A percentile compares a stretch with the other conserved stretches of the same genome.
Evolutionary conservation across 1,139 yeast genomes (phyloP).

Genomic region (Magnusiomyces fungicola): DNA sequence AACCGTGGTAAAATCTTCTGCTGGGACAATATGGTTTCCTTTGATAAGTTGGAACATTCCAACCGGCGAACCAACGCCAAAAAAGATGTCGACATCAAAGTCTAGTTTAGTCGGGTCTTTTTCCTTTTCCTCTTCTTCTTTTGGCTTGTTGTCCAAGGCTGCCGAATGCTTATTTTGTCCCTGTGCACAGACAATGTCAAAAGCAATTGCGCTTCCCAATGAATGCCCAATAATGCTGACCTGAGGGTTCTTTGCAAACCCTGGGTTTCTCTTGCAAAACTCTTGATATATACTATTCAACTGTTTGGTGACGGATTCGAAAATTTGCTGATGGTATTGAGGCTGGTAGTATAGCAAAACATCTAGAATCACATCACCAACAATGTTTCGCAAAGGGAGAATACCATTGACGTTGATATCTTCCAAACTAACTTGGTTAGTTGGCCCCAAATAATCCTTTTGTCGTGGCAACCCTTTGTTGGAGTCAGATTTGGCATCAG

Average conservation of each 20-base stretch:
- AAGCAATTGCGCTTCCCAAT: constrained; percentile 72
- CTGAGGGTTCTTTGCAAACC: constrained; percentile 53
- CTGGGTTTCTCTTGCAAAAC: constrained; percentile 56
- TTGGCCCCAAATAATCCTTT: constrained; percentile 12
- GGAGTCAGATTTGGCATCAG: too few species aligned
- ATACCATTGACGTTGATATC: constrained; percentile 74
- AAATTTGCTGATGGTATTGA: constrained; percentile 50
- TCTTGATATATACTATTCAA: constrained; percentile 53
- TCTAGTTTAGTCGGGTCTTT: constrained; percentile 33
- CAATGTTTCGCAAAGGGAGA: constrained; percentile 60
- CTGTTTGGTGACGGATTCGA: constrained; percentile 51
- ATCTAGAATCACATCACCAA: constrained; percentile 82
- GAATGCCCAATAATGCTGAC: constrained; percentile 85
- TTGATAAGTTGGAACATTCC: constrained; percentile 72
- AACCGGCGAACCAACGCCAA: constrained; percentile 80
- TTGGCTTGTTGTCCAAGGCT: constrained; percentile 11
- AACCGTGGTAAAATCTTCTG: neutral
- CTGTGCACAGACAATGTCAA: constrained; percentile 58
- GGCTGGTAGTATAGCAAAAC: constrained; percentile 77
- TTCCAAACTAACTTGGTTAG: constrained; percentile 49
- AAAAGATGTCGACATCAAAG: constrained; percentile 65
- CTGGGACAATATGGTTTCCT: constrained; percentile 45
- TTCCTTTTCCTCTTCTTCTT: constrained; percentile 8
- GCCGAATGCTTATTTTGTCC: constrained; percentile 19
- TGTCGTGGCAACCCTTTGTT: too few species aligned